Evolutionary conservation across 345 rosid genomes (phyloP).

Genomic region (Sisymbrium irio): DNA sequence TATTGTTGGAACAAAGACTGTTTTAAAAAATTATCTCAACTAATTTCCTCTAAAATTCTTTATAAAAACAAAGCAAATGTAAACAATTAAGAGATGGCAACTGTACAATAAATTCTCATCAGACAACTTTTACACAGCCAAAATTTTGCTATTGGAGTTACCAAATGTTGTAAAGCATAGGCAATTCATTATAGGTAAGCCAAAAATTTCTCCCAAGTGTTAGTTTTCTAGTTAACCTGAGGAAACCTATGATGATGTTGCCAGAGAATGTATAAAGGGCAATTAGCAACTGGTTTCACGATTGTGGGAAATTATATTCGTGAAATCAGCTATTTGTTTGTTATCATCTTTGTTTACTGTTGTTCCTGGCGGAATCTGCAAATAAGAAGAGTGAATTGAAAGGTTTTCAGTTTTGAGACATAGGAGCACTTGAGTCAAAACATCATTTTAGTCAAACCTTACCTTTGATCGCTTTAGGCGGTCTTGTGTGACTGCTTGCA

Average conservation of each 20-base stretch:
- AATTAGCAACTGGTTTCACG: not conserved
- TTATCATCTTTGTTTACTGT: conserved; percentile 23
- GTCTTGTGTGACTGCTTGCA: conserved; percentile 43
- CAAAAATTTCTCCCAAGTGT: not conserved
- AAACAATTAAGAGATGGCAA: not conserved
- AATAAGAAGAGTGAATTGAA: not conserved
- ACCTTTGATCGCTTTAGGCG: conserved; percentile 70
- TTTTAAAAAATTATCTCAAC: not conserved
- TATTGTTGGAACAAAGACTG: not conserved
- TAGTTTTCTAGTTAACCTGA: not conserved
- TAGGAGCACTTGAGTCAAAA: not conserved
- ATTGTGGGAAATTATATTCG: not conserved
- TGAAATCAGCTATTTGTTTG: not conserved
- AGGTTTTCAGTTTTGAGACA: conserved; percentile 13
- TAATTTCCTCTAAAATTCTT: not conserved
- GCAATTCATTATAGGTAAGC: not conserved
- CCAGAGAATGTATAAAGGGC: not conserved
- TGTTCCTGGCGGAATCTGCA: conserved; percentile 29
- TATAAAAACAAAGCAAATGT: not conserved
- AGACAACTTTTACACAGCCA: conserved; percentile 22
- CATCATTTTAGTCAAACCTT: not conserved
- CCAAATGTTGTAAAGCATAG: not conserved
- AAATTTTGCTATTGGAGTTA: conserved; percentile 1
- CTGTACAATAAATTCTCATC: not conserved
- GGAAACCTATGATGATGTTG: conserved; percentile 17